These are phyloP conservation scores for Vitis amurensis DNA, from an alignment of 164 flowering plant species.

Conservation along the genomic window DNA sequence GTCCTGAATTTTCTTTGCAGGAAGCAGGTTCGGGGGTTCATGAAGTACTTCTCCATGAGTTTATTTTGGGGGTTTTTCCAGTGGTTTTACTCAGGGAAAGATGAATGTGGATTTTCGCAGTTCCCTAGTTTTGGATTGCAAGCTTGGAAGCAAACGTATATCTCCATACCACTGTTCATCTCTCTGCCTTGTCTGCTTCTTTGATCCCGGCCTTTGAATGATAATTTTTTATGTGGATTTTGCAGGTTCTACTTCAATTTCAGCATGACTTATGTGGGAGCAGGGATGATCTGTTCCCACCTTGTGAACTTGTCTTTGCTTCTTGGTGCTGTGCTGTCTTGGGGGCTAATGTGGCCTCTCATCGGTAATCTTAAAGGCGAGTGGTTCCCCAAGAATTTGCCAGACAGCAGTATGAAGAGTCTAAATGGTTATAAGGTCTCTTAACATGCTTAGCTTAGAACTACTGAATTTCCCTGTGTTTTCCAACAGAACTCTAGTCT, in stretches of 20 bases:
- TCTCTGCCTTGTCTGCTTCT: too few species aligned
- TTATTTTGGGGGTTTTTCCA: slow-evolving; percentile 69
- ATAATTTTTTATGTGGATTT: not conserved
- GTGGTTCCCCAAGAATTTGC: slow-evolving; percentile 45
- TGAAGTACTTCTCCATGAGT: slow-evolving; percentile 47
- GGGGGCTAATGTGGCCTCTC: slow-evolving; percentile 67
- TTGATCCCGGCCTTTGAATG: not conserved
- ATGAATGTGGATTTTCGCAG: slow-evolving; percentile 54
- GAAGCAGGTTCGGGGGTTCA: slow-evolving; percentile 65
- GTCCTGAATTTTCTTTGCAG: slow-evolving; percentile 30
- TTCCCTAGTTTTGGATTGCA: slow-evolving; percentile 65
- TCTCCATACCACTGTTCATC: not conserved
- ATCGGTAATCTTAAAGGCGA: slow-evolving; percentile 41
- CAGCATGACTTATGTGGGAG: slow-evolving; percentile 57
- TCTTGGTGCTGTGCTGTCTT: slow-evolving; percentile 60
- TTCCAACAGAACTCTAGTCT: too few species aligned
- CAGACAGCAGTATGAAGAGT: slow-evolving; percentile 52
- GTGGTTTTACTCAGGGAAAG: slow-evolving; percentile 58
- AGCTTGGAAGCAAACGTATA: slow-evolving; percentile 57
- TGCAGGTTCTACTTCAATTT: slow-evolving; percentile 68
- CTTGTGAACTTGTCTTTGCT: slow-evolving; percentile 60
- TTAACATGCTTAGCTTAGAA: not conserved
- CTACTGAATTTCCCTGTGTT: too few species aligned
- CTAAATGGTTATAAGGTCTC: slow-evolving; percentile 63
- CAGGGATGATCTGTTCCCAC: slow-evolving; percentile 75